Conservation (phyloP, 129 eudicot species). For the Saussurea involucrata region DNA sequence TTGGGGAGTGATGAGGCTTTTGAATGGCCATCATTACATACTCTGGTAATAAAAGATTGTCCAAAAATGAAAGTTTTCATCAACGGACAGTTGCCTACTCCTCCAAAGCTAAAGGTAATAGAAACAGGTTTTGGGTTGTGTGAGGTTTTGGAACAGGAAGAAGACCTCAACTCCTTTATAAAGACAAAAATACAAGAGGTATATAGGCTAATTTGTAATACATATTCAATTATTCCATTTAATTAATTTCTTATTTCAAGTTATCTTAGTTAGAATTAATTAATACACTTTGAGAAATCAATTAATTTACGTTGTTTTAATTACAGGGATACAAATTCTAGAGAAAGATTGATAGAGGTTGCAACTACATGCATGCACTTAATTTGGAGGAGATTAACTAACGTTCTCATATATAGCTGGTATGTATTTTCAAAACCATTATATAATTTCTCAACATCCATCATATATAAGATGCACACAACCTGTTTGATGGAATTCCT, state of each 20-base stretch:
- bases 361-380: background rate
- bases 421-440: background rate
- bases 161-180: background rate
- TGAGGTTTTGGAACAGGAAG: background rate
- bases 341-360: background rate
- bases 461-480: conserved; percentile 20
- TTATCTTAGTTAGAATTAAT: no score
- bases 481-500: conserved; percentile 52
- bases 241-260: no score
- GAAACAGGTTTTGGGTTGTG: background rate
- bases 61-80: background rate
- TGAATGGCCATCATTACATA: background rate
- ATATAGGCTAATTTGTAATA: background rate
- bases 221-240: no score
- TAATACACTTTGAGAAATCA: no score
- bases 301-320: background rate
- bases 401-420: background rate
- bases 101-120: background rate
- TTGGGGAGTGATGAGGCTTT: background rate
- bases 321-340: background rate
- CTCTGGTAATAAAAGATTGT: background rate
- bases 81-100: background rate
- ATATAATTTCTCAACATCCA: background rate
- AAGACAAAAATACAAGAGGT: background rate
- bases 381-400: no score